Evolutionary conservation across 1,284 basidiomycete species (phyloP).

Genomic region (Coniferiporia sulphurascens): DNA sequence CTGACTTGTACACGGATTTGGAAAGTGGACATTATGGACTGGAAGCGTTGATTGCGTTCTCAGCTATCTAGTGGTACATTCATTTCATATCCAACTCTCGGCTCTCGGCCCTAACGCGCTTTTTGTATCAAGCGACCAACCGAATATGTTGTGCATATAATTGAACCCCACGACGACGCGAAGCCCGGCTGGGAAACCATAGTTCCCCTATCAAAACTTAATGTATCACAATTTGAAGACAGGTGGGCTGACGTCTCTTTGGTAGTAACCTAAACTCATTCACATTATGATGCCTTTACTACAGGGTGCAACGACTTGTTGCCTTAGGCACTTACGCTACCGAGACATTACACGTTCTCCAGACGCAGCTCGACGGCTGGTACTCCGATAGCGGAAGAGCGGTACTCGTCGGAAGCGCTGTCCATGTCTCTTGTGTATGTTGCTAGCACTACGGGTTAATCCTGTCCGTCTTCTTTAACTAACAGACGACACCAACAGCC

Average conservation of each 20-base stretch:
- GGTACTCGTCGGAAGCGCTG: slow-evolving; percentile 45
- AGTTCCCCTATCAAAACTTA: neutral
- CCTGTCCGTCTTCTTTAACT: neutral
- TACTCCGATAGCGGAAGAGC: slow-evolving; percentile 39
- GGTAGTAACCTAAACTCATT: neutral
- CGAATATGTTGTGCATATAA: slow-evolving; percentile 1
- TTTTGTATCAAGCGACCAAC: neutral
- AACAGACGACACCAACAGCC: neutral
- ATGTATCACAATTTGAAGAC: slow-evolving; percentile 11
- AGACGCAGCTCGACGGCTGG: slow-evolving; percentile 37
- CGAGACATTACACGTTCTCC: slow-evolving; percentile 8
- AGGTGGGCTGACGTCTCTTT: neutral
- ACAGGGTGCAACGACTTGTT: slow-evolving; percentile 10
- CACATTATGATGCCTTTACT: neutral
- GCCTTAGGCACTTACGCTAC: neutral
- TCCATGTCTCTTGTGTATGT: slow-evolving; percentile 36
- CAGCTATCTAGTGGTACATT: slow-evolving; percentile 5
- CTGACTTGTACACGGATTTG: neutral
- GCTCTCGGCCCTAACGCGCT: neutral
- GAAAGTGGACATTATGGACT: slow-evolving; percentile 13
- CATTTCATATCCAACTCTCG: neutral
- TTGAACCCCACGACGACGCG: neutral
- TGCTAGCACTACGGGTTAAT: neutral
- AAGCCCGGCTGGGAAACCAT: neutral
- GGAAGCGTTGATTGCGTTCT: slow-evolving; percentile 4